A percentile compares a stretch with the other conserved stretches of the same genome.
Evolutionary conservation across 2,329 filamentous ascomycete genomes (phyloP).

Genomic region (Ramularia collo-cygni): DNA sequence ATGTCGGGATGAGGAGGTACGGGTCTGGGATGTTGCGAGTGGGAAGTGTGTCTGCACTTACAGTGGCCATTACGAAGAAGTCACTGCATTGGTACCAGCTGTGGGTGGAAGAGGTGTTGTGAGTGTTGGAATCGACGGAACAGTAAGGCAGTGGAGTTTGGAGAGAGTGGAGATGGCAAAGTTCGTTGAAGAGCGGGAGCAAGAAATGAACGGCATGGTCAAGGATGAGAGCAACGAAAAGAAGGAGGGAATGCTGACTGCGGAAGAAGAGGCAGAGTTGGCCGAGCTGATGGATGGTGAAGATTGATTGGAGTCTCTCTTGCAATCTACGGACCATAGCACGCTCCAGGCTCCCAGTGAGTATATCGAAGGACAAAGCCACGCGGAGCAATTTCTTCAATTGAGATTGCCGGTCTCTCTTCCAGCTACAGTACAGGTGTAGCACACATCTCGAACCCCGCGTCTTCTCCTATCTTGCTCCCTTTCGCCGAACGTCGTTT

Average conservation of each 20-base stretch:
- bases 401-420: too few species aligned
- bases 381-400: too few species aligned
- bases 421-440: too few species aligned
- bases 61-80: conserved; percentile 85
- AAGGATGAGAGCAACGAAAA: conserved; percentile 36
- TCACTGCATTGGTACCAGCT: conserved; percentile 70
- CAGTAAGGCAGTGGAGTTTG: conserved; percentile 77
- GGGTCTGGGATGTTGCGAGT: conserved; percentile 65
- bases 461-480: too few species aligned
- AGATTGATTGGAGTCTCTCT: conserved; percentile 4
- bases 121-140: conserved; percentile 86
- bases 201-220: conserved; percentile 40
- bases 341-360: too few species aligned
- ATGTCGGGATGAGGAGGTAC: conserved; percentile 83
- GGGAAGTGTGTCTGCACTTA: conserved; percentile 29
- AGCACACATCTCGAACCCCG: too few species aligned
- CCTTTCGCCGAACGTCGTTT: too few species aligned
- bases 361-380: too few species aligned
- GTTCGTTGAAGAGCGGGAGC: conserved; percentile 46
- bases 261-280: conserved; percentile 87
- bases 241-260: conserved; percentile 58
- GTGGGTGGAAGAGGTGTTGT: conserved; percentile 49
- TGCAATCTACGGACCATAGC: too few species aligned
- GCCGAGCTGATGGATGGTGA: conserved; percentile 81
- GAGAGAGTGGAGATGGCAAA: conserved; percentile 53